Evolutionary conservation across 148 eudicot genomes (phyloP), one percentile per base, ranked within the genome.

Genomic region (Oxyria digyna): DNA sequence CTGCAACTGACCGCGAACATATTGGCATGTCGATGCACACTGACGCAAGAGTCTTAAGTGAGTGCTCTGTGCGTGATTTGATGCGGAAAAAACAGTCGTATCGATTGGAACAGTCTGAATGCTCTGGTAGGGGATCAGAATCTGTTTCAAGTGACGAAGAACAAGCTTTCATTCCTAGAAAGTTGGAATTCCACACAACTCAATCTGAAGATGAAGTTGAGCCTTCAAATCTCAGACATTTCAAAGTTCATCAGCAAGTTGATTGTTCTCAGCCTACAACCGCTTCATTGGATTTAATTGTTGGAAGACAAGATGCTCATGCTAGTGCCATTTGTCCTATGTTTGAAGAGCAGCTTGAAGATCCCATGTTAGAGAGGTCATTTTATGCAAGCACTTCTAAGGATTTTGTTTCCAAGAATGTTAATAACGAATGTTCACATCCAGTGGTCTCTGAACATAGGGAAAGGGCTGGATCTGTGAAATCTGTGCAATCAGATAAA

Each of bases 71-170:
- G 62, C 84, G 99, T 46, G 99, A 95, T 70, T 77, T 95, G 69
- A 95, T 95, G 97, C 89, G 96, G 78, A 84, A 78, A 82, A 95
- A 85, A 65, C 85, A 89, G 32, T 71, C 80, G 71, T 63, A 76
- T 35, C 77, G 69, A 65, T 65, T 48, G 49, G 89, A 81, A 69
- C 66, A 75, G 26, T 71, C 76, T 72, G 81, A 75, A 62, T 40
- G 20, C 63, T 74, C 69, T 21, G 73, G 69, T 76, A 57, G 50
- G 48, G 71, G 71, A 52, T 66, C 69, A 66, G 38, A 66, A 66
- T 37, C 46, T 41, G 17, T 15, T 66, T 37, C 27, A 37, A 18
- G 69, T 26, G 46, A 10, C 15, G 26, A 66, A 27, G 27, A 66
- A 13, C 42, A 66, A 72, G 29, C 10, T 40, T 13, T 45, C 37